Conservation (phyloP, 2,329 filamentous ascomycete genomes). For the Ceratocystis colombiana region DNA sequence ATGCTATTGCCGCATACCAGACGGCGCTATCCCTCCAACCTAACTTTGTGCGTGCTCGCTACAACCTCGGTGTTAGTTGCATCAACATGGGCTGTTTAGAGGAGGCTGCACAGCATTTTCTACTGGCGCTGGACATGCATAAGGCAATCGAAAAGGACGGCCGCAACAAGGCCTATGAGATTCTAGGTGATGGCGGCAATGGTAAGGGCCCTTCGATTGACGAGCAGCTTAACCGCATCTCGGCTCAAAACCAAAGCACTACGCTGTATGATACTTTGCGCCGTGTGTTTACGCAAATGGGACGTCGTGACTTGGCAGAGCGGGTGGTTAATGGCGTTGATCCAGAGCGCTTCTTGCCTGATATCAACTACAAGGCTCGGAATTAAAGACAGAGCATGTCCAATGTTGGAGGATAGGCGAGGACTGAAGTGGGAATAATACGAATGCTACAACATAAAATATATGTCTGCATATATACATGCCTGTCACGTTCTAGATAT, state of each 20-base stretch:
- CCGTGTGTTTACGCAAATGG: conserved; percentile 95
- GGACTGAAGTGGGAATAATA: no score
- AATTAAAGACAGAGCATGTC: conserved; percentile 41
- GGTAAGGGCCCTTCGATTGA: conserved; percentile 43
- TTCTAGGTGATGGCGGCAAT: conserved; percentile 48
- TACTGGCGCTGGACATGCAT: conserved; percentile 91
- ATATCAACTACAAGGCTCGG: conserved; percentile 54
- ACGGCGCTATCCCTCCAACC: conserved; percentile 80
- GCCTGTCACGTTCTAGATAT: background rate
- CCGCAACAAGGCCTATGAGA: conserved; percentile 70
- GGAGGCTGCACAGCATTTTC: conserved; percentile 83
- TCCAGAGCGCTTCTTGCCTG: conserved; percentile 74
- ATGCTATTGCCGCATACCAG: conserved; percentile 94
- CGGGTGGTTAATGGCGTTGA: conserved; percentile 83
- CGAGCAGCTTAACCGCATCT: conserved; percentile 71
- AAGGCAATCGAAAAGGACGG: conserved; percentile 82
- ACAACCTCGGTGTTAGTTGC: conserved; percentile 92
- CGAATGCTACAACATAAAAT: no score
- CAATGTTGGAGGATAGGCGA: no score
- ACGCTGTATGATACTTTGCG: conserved; percentile 92
- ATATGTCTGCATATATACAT: background rate
- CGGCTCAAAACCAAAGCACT: conserved; percentile 90
- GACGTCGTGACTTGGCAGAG: conserved; percentile 74
- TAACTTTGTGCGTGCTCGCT: conserved; percentile 93
- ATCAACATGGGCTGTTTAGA: conserved; percentile 96